phyloP scores from a whole-genome alignment of 306 rosid species.

The Purshia tridentata region DNA sequence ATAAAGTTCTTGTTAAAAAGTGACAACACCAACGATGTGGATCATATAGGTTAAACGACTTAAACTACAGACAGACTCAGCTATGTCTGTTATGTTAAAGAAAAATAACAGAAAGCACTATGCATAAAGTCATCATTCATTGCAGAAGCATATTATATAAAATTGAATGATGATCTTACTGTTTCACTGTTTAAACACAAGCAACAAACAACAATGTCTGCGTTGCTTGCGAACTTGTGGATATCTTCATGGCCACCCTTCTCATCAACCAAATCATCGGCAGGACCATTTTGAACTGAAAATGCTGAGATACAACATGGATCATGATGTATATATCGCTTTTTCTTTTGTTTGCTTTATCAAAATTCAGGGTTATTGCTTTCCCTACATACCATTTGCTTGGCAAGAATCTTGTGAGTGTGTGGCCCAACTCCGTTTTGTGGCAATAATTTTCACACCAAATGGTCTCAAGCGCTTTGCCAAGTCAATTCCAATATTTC shows the following conservation, averaged over 20 bases:
- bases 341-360: conserved; percentile 7
- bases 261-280: conserved; percentile 59
- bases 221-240: conserved; percentile 62
- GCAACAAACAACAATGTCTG: conserved; percentile 91
- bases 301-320: conserved; percentile 14
- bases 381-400: conserved; percentile 35
- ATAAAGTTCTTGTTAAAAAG: neutral
- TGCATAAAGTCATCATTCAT: neutral
- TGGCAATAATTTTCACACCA: conserved; percentile 85
- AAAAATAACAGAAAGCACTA: neutral
- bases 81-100: neutral
- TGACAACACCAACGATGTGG: neutral
- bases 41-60: neutral
- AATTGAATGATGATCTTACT: conserved; percentile 37
- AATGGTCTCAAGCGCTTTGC: conserved; percentile 75
- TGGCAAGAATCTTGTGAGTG: conserved; percentile 26
- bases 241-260: conserved; percentile 74
- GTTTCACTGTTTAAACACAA: conserved; percentile 63
- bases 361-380: conserved; percentile 17
- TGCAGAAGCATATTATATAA: neutral
- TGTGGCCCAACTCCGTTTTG: conserved; percentile 78
- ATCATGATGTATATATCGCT: conserved; percentile 17
- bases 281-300: conserved; percentile 39
- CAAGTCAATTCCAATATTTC: conserved; percentile 83
- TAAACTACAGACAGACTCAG: neutral